These are phyloP conservation scores for Melanogaster broomeanus DNA, from an alignment of 768 basidiomycete species.

Conservation along the genomic window DNA sequence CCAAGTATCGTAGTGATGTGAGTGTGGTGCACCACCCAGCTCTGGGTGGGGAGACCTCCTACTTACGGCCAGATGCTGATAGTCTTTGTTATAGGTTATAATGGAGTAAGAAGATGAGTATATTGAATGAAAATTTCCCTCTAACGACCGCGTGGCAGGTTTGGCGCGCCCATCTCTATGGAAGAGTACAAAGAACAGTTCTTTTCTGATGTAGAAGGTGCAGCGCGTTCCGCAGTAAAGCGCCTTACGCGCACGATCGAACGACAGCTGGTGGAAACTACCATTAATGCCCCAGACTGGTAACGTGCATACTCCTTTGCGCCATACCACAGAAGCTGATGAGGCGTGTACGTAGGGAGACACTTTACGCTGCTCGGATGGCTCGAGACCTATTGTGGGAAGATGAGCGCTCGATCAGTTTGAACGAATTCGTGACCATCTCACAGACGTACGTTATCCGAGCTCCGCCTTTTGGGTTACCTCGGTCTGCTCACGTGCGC, in stretches of 20 bases:
- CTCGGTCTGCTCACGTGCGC: conserved; percentile 24
- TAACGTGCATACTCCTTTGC: conserved; percentile 40
- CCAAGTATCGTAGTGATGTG: conserved; percentile 90
- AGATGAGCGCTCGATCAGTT: conserved; percentile 69
- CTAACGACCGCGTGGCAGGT: conserved; percentile 48
- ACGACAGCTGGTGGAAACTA: conserved; percentile 66
- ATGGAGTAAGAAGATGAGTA: conserved; percentile 59
- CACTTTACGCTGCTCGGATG: conserved; percentile 88
- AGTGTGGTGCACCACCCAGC: conserved; percentile 40
- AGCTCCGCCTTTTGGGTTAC: conserved; percentile 16
- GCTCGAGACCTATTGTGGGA: conserved; percentile 94
- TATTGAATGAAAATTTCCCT: conserved; percentile 4
- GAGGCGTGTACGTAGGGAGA: conserved; percentile 64
- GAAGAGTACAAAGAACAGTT: conserved; percentile 78
- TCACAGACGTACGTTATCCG: conserved; percentile 81
- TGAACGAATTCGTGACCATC: conserved; percentile 80
- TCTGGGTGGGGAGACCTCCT: not conserved
- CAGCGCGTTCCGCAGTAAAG: conserved; percentile 81
- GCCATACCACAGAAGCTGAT: conserved; percentile 16
- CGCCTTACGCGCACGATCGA: conserved; percentile 78
- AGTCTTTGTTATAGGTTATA: conserved; percentile 51
- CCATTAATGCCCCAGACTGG: conserved; percentile 95
- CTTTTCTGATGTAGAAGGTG: conserved; percentile 64
- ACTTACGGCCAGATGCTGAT: conserved; percentile 11
- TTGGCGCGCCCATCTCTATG: conserved; percentile 78